Percentiles rank a stretch among this genome's conserved stretches.
phyloP scores from a whole-genome alignment of 1,284 basidiomycete species.

The Farysia itapuensis region DNA sequence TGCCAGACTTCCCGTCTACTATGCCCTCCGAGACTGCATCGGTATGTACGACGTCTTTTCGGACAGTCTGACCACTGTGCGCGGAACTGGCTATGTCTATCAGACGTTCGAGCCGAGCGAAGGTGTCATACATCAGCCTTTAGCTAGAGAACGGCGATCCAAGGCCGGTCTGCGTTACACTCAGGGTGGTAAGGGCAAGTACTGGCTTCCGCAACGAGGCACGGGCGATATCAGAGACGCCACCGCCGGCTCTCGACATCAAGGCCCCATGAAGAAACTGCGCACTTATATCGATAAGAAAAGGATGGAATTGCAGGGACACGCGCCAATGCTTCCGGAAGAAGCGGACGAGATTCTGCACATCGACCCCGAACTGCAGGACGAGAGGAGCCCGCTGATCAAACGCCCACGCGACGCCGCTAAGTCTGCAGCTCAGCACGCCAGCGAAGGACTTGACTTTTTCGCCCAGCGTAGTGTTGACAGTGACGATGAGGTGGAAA shows the following conservation, averaged over 20 bases:
- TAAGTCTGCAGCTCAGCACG: conserved; percentile 14
- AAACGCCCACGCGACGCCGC: conserved; percentile 19
- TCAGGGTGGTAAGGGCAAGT: conserved; percentile 73
- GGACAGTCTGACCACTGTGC: conserved; percentile 79
- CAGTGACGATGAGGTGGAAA: conserved; percentile 62
- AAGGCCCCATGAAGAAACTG: conserved; percentile 62
- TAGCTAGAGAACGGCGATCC: conserved; percentile 36
- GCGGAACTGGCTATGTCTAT: conserved; percentile 89
- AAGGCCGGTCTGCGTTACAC: conserved; percentile 78
- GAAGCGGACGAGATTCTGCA: conserved; percentile 73
- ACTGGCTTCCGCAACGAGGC: conserved; percentile 56
- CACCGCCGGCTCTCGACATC: conserved; percentile 33
- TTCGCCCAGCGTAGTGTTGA: conserved; percentile 38
- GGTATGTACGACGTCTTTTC: conserved; percentile 83
- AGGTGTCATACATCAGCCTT: conserved; percentile 73
- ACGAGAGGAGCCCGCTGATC: conserved; percentile 40
- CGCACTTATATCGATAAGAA: conserved; percentile 64
- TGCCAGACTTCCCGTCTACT: conserved; percentile 50
- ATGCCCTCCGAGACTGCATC: conserved; percentile 75
- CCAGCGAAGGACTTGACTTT: conserved; percentile 30
- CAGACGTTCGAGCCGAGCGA: conserved; percentile 93
- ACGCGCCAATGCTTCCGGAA: conserved; percentile 73
- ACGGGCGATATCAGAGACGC: conserved; percentile 25
- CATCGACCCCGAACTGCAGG: conserved; percentile 62
- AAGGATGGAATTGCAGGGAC: conserved; percentile 67